These are phyloP conservation scores for Fusarium buxicola DNA, from an alignment of 2,329 filamentous ascomycete species.

Conservation along the genomic window DNA sequence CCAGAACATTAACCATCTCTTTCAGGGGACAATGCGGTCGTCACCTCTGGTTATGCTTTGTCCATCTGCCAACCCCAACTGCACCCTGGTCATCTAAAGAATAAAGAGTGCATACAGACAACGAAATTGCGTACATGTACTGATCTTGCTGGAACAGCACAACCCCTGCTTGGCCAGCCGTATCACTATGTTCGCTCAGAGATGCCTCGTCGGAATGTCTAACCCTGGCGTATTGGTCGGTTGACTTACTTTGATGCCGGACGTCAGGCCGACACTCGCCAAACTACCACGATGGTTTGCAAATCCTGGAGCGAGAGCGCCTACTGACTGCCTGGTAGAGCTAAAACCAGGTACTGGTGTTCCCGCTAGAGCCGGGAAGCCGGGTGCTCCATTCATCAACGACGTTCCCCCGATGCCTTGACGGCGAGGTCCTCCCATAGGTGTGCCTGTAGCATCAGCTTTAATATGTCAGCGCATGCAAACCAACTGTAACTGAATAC, in stretches of 20 bases:
- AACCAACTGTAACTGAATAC: no score
- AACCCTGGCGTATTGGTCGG: conserved; percentile 33
- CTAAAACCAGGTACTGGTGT: conserved; percentile 21
- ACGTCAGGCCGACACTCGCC: conserved; percentile 46
- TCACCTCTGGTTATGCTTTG: neutral
- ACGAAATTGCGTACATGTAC: neutral
- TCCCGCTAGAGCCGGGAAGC: conserved; percentile 13
- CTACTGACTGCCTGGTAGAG: conserved; percentile 13
- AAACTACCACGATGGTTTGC: conserved; percentile 36
- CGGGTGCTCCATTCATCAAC: conserved; percentile 5
- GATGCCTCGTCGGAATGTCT: conserved; percentile 22
- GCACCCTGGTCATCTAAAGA: neutral
- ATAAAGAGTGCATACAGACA: neutral
- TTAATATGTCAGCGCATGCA: conserved; percentile 14
- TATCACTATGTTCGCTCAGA: conserved; percentile 6
- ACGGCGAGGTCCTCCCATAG: conserved; percentile 19
- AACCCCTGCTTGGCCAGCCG: neutral
- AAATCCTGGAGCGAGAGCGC: conserved; percentile 32
- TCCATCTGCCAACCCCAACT: neutral
- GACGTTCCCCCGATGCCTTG: conserved; percentile 22
- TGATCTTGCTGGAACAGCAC: neutral
- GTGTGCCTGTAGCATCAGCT: conserved; percentile 23
- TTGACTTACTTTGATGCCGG: conserved; percentile 49
- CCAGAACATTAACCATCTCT: neutral
- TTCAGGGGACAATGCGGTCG: neutral